phyloP scores from a whole-genome alignment of 176 grass and related monocot species.

The Hyparrhenia diplandra region DNA sequence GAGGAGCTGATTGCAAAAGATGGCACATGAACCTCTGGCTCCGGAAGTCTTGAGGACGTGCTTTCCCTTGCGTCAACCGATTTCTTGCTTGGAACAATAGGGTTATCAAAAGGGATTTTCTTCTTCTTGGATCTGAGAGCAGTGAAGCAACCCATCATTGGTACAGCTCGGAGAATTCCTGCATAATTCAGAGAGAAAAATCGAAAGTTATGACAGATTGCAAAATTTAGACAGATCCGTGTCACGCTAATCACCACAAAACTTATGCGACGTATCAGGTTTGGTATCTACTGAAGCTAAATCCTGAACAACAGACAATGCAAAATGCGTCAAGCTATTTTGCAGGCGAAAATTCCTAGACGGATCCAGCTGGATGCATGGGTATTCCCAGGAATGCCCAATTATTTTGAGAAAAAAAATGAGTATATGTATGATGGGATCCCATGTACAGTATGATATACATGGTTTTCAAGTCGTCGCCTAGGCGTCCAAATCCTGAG shows the following conservation, averaged over 20 bases:
- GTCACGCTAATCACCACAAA: slow-evolving; percentile 13
- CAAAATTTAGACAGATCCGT: neutral
- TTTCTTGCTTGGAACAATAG: slow-evolving; percentile 30
- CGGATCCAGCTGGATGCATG: no score
- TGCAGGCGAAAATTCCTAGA: slow-evolving; percentile 2
- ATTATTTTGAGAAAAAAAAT: no score
- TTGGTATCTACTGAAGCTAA: slow-evolving; percentile 12
- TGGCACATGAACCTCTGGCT: slow-evolving; percentile 63
- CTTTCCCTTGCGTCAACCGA: slow-evolving; percentile 36
- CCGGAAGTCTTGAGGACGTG: slow-evolving; percentile 69
- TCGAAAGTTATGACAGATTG: slow-evolving; percentile 10
- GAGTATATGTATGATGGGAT: no score
- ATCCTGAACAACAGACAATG: neutral
- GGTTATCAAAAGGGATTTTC: slow-evolving; percentile 36
- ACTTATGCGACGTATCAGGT: slow-evolving; percentile 1
- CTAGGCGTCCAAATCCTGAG: no score
- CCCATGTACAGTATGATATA: no score
- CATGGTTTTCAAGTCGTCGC: no score
- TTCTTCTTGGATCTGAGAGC: slow-evolving; percentile 80
- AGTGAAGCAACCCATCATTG: slow-evolving; percentile 93
- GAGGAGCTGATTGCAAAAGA: slow-evolving; percentile 89
- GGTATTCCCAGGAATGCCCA: no score
- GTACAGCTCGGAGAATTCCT: neutral
- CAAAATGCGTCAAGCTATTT: neutral
- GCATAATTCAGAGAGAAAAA: neutral